Percentiles rank a stretch among this genome's conserved stretches.
phyloP scores from a whole-genome alignment of 2,329 filamentous ascomycete genomes.

The Massarina eburnea region DNA sequence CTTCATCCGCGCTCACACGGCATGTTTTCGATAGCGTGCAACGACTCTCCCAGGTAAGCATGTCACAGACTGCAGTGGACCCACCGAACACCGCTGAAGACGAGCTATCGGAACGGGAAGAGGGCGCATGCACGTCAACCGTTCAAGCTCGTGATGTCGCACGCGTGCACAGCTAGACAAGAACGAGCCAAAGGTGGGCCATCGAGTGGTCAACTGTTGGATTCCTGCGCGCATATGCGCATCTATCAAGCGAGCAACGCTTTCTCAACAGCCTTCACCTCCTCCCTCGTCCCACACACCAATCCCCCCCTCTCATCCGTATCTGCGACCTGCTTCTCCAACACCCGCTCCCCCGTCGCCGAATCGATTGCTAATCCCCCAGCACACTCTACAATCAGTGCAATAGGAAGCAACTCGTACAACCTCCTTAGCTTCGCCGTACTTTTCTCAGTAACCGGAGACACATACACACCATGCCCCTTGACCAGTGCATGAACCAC shows the following conservation, averaged over 20 bases:
- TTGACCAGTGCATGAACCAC: conserved; percentile 62
- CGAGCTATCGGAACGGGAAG: background rate
- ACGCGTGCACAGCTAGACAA: too few species aligned
- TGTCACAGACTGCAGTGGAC: background rate
- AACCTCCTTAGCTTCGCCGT: conserved; percentile 61
- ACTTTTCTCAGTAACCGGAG: conserved; percentile 55
- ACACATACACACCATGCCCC: conserved; percentile 63
- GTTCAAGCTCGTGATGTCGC: conserved; percentile 1
- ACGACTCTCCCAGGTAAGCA: background rate
- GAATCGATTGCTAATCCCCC: conserved; percentile 60
- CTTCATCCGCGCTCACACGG: conserved; percentile 7
- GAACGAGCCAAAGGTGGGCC: too few species aligned
- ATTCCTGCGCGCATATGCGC: too few species aligned
- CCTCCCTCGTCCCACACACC: conserved; percentile 32
- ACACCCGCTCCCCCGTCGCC: conserved; percentile 21
- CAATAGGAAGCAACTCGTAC: conserved; percentile 63
- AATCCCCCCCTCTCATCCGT: conserved; percentile 37
- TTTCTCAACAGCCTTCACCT: conserved; percentile 25
- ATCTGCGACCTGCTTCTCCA: conserved; percentile 23
- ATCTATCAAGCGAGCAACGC: conserved; percentile 1
- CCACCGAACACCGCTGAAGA: background rate
- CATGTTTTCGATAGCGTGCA: conserved; percentile 7
- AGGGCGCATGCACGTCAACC: conserved; percentile 5
- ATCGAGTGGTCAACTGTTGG: too few species aligned
- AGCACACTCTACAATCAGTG: conserved; percentile 61